These are phyloP conservation scores for Sinapis alba DNA, from an alignment of 441 rosid genomes.

Conservation along the genomic window DNA sequence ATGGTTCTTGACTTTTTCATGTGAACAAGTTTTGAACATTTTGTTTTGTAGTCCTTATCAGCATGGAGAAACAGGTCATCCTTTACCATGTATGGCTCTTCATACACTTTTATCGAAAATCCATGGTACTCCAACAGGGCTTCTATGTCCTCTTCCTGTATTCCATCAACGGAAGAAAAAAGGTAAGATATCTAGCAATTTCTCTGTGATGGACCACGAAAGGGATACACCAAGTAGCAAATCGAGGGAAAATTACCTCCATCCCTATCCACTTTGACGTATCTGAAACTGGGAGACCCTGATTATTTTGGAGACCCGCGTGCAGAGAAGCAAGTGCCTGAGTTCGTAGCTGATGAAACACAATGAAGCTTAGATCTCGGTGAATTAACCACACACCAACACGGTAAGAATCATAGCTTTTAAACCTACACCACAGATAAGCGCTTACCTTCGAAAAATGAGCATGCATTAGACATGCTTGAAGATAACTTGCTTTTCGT, in stretches of 20 bases:
- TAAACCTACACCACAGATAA: conserved; percentile 14
- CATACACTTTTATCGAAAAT: conserved; percentile 72
- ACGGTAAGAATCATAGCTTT: conserved; percentile 12
- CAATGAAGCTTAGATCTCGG: conserved; percentile 19
- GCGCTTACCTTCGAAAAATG: conserved; percentile 85
- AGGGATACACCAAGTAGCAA: conserved; percentile 5
- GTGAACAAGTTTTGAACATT: conserved; percentile 86
- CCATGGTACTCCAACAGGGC: conserved; percentile 76
- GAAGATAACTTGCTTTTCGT: conserved; percentile 88
- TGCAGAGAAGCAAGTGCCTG: conserved; percentile 93
- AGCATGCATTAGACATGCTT: conserved; percentile 99
- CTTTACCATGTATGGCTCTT: conserved; percentile 95
- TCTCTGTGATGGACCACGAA: conserved; percentile 15
- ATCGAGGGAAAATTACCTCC: conserved; percentile 63
- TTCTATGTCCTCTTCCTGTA: conserved; percentile 84
- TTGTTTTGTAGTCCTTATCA: conserved; percentile 82
- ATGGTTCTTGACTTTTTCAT: conserved; percentile 69
- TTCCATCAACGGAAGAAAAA: conserved; percentile 37
- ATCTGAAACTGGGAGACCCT: conserved; percentile 84
- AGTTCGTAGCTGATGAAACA: conserved; percentile 74
- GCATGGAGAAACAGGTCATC: conserved; percentile 78
- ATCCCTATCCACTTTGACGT: conserved; percentile 88
- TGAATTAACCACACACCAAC: conserved; percentile 19
- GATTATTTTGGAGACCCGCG: conserved; percentile 79
- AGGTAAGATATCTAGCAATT: conserved; percentile 35